Percentiles rank a stretch among this genome's conserved stretches.
Evolutionary conservation across 257 asterid species (phyloP).

Genomic region (Echium plantagineum): DNA sequence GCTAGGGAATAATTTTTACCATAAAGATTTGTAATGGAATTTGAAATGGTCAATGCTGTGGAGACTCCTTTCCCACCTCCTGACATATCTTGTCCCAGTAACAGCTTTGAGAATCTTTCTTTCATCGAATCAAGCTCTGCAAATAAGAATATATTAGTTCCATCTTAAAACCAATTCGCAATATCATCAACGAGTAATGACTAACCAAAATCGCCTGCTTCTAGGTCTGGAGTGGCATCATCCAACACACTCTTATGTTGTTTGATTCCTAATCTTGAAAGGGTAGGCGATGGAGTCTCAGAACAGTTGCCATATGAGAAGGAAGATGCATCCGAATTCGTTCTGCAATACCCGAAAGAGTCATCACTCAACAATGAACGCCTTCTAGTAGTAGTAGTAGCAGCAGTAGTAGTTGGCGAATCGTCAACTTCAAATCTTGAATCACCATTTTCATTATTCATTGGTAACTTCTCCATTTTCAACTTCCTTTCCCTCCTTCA

Average conservation of each 20-base stretch:
- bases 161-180: no score
- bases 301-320: slow-evolving; percentile 53
- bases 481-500: background rate
- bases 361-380: slow-evolving; percentile 31
- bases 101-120: slow-evolving; percentile 73
- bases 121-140: slow-evolving; percentile 85
- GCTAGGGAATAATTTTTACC: slow-evolving; percentile 22
- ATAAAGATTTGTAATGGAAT: slow-evolving; percentile 79
- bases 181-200: background rate
- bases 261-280: slow-evolving; percentile 57
- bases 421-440: slow-evolving; percentile 31
- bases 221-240: slow-evolving; percentile 27
- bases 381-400: slow-evolving; percentile 24
- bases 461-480: slow-evolving; percentile 33
- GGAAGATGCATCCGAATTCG: slow-evolving; percentile 55
- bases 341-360: slow-evolving; percentile 43
- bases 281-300: slow-evolving; percentile 45
- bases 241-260: slow-evolving; percentile 35
- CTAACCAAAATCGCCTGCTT: slow-evolving; percentile 47
- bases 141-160: background rate
- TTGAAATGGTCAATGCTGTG: slow-evolving; percentile 70
- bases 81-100: slow-evolving; percentile 90
- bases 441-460: slow-evolving; percentile 43
- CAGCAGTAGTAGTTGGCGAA: no score
- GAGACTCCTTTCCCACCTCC: slow-evolving; percentile 86